Evolutionary conservation across 2,329 filamentous ascomycete species (phyloP).

Genomic region (Coniosporium tulheliwenetii): DNA sequence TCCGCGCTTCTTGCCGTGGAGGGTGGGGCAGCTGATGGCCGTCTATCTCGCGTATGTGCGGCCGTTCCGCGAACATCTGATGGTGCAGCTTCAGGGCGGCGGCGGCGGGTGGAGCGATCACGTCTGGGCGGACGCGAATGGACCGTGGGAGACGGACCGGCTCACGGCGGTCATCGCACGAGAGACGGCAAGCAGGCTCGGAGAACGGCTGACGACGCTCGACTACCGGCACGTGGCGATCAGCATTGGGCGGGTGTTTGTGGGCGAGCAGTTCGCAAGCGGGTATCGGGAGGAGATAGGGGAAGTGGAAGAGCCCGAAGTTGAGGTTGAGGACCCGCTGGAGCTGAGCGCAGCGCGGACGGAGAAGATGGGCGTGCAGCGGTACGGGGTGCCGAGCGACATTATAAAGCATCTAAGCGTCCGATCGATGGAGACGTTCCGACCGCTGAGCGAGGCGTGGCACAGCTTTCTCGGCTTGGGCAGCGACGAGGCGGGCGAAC

Average conservation of each 20-base stretch:
- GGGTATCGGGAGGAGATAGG: slow-evolving; percentile 8
- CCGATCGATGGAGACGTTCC: slow-evolving; percentile 8
- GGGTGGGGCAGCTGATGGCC: slow-evolving; percentile 5
- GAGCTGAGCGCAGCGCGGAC: slow-evolving; percentile 5
- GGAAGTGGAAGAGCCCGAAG: slow-evolving; percentile 8
- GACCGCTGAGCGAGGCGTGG: slow-evolving; percentile 6
- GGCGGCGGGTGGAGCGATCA: slow-evolving; percentile 3
- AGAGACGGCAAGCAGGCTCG: slow-evolving; percentile 7
- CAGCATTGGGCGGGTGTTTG: slow-evolving; percentile 5
- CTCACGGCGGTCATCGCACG: slow-evolving; percentile 7
- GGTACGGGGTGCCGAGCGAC: slow-evolving; percentile 8
- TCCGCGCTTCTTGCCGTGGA: background rate
- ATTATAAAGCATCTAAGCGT: slow-evolving; percentile 10
- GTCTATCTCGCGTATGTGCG: slow-evolving; percentile 10
- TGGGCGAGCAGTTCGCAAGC: slow-evolving; percentile 6
- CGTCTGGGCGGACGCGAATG: slow-evolving; percentile 5
- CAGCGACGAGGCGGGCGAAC: too few relatives aligned
- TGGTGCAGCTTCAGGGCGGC: slow-evolving; percentile 5
- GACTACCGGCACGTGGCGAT: slow-evolving; percentile 10
- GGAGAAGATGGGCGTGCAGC: slow-evolving; percentile 6
- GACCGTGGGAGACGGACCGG: too few relatives aligned
- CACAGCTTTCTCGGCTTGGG: too few relatives aligned
- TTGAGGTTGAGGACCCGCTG: slow-evolving; percentile 8
- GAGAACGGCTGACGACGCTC: slow-evolving; percentile 5
- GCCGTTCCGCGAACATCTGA: slow-evolving; percentile 8